Percentiles rank a stretch among this genome's conserved stretches.
These are phyloP conservation scores for Aspergillus japonicus DNA, from an alignment of 2,329 filamentous ascomycete species.

Conservation along the genomic window DNA sequence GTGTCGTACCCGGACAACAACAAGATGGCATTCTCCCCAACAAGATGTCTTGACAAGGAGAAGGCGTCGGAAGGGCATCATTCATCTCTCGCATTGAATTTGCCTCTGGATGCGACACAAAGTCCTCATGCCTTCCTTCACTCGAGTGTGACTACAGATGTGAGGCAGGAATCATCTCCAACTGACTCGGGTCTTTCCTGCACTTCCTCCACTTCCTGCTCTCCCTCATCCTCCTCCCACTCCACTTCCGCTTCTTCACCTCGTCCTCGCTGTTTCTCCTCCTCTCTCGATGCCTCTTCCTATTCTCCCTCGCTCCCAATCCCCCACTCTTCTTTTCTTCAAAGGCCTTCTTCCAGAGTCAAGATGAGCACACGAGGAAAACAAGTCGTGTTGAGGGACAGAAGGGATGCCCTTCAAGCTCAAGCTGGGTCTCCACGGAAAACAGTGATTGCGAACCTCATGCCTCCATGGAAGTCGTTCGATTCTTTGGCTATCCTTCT, in stretches of 20 bases:
- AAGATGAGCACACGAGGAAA: neutral
- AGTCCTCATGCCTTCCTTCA: neutral
- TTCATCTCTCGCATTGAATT: neutral
- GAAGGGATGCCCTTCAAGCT: neutral
- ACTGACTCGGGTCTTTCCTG: neutral
- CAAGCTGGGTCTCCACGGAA: neutral
- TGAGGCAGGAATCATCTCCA: neutral
- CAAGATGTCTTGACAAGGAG: too few species aligned
- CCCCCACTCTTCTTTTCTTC: neutral
- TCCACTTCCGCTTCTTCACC: conserved; percentile 2
- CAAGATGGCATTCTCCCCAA: neutral
- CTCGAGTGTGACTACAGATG: neutral
- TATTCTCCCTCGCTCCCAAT: too few species aligned
- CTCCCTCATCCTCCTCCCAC: neutral
- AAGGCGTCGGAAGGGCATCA: too few species aligned
- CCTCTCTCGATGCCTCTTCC: neutral
- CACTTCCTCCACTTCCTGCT: neutral
- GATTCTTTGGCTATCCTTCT: conserved; percentile 41
- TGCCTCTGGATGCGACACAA: neutral
- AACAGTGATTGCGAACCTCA: neutral
- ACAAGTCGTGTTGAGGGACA: neutral
- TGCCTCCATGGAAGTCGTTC: conserved; percentile 40
- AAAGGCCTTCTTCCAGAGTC: neutral
- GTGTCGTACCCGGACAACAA: neutral
- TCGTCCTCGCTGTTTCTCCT: neutral